Conservation (phyloP, 257 asterid species). For the Mentha longifolia region DNA sequence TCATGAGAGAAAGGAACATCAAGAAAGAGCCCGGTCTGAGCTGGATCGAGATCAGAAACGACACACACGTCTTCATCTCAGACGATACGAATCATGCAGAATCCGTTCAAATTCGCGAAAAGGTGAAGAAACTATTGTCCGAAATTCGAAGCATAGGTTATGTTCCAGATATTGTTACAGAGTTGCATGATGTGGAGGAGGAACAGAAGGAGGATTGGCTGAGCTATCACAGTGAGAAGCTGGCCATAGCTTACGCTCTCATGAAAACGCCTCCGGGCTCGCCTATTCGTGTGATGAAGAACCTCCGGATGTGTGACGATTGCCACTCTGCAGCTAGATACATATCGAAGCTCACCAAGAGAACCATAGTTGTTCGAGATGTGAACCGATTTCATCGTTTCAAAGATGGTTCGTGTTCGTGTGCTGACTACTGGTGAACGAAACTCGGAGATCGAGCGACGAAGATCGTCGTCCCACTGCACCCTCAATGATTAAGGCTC, state of each 20-base stretch:
- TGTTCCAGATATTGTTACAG: slow-evolving; percentile 57
- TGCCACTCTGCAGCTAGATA: slow-evolving; percentile 78
- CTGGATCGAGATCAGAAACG: slow-evolving; percentile 79
- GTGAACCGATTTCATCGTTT: slow-evolving; percentile 74
- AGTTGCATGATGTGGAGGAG: slow-evolving; percentile 76
- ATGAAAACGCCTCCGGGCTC: slow-evolving; percentile 72
- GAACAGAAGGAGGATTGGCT: slow-evolving; percentile 78
- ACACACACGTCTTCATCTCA: slow-evolving; percentile 68
- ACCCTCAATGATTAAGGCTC: not conserved
- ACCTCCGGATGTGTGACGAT: slow-evolving; percentile 85
- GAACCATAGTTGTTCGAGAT: slow-evolving; percentile 72
- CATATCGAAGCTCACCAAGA: slow-evolving; percentile 60
- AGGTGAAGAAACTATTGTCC: slow-evolving; percentile 57
- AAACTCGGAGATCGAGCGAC: not conserved
- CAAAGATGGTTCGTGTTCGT: slow-evolving; percentile 67
- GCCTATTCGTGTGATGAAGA: slow-evolving; percentile 70
- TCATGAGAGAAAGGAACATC: slow-evolving; percentile 63
- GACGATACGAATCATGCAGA: slow-evolving; percentile 64
- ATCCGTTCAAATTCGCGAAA: slow-evolving; percentile 55
- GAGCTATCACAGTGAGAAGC: slow-evolving; percentile 81
- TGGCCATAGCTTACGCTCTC: slow-evolving; percentile 84
- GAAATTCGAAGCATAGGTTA: slow-evolving; percentile 70
- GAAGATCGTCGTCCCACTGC: not conserved
- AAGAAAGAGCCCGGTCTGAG: slow-evolving; percentile 96
- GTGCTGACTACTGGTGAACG: slow-evolving; percentile 76